These are phyloP conservation scores for Annona cherimola DNA, from an alignment of 164 flowering plant species.

Conservation along the genomic window DNA sequence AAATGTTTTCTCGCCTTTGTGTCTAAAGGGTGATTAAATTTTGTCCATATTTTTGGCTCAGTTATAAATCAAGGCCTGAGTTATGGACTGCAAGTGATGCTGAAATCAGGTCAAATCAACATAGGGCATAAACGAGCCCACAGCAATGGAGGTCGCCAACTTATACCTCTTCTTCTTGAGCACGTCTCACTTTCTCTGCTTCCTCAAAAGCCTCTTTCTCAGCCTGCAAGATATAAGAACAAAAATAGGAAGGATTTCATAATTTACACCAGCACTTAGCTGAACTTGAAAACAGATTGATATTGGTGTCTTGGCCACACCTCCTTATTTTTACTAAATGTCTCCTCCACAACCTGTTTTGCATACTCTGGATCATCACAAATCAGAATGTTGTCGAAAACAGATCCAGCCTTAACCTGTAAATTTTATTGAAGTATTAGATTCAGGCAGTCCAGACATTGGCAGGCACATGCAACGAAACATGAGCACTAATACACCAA, in stretches of 20 bases:
- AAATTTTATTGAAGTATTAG: conserved; percentile 6
- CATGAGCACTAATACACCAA: not conserved
- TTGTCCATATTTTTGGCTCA: too few relatives aligned
- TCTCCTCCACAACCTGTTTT: conserved; percentile 48
- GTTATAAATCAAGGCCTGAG: too few relatives aligned
- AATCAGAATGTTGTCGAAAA: conserved; percentile 66
- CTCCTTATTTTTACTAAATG: conserved; percentile 40
- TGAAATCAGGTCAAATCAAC: not conserved
- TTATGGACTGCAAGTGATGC: too few relatives aligned
- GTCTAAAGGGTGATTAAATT: too few relatives aligned
- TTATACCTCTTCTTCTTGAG: conserved; percentile 67
- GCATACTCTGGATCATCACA: conserved; percentile 71
- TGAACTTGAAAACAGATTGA: not conserved
- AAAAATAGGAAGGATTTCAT: not conserved
- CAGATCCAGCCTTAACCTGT: conserved; percentile 86
- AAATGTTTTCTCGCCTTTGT: too few relatives aligned
- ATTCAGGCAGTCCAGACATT: not conserved
- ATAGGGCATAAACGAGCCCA: not conserved
- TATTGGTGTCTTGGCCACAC: conserved; percentile 15
- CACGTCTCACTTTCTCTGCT: conserved; percentile 72
- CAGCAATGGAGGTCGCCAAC: not conserved
- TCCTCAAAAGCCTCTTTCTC: conserved; percentile 83
- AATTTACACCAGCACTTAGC: not conserved
- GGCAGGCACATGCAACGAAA: not conserved
- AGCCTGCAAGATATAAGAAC: conserved; percentile 28